A percentile compares a stretch with the other conserved stretches of the same genome.
Conservation (phyloP, 257 asterid genomes). For the Plantago ovata region DNA sequence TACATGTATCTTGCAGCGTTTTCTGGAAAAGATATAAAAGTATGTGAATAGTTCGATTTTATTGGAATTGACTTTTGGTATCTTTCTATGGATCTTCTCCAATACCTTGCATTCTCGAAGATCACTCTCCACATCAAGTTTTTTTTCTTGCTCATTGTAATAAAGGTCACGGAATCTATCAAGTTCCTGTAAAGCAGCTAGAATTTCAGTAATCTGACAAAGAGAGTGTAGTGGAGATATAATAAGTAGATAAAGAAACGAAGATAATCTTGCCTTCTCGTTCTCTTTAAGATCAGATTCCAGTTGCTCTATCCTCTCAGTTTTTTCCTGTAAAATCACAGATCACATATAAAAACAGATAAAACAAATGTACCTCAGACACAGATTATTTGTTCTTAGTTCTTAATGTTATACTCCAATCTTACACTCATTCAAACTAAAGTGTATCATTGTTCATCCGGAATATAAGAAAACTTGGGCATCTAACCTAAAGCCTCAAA, state of each 20-base stretch:
- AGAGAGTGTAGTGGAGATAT: neutral
- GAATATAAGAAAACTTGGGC: no score
- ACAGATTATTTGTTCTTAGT: constrained; percentile 8
- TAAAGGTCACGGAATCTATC: constrained; percentile 62
- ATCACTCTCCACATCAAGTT: constrained; percentile 48
- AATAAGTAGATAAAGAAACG: constrained; percentile 1
- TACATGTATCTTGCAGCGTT: constrained; percentile 42
- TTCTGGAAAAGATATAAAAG: constrained; percentile 33
- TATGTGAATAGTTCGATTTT: constrained; percentile 11
- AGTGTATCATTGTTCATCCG: neutral
- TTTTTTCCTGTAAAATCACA: constrained; percentile 54
- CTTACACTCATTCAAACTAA: no score
- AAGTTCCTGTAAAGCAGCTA: constrained; percentile 36
- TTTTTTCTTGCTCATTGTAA: constrained; percentile 68
- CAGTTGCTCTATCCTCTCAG: constrained; percentile 66
- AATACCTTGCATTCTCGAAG: constrained; percentile 73
- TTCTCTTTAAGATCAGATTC: constrained; percentile 55
- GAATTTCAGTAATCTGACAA: constrained; percentile 16
- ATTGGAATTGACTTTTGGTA: constrained; percentile 8
- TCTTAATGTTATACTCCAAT: neutral
- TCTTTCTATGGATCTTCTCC: constrained; percentile 10
- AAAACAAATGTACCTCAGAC: constrained; percentile 3
- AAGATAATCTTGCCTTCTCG: constrained; percentile 52
- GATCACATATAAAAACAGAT: neutral
- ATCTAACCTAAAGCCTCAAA: neutral